These are phyloP conservation scores for Jatropha multifida DNA, from an alignment of 441 rosid genomes.

Conservation along the genomic window DNA sequence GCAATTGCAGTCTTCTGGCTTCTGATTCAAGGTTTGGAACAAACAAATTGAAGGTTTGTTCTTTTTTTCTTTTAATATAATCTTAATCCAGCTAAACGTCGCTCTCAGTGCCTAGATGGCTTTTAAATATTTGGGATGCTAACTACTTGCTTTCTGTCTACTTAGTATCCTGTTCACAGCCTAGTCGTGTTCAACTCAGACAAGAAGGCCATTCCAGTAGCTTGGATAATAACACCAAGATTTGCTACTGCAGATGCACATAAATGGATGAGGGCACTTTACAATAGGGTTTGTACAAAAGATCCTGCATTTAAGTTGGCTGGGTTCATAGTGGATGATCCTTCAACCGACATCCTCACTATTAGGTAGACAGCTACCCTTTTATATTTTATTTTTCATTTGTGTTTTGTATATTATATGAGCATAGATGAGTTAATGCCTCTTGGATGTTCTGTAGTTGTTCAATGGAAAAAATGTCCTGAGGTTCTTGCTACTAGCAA, in stretches of 20 bases:
- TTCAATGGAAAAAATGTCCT: not conserved
- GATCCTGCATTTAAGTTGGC: slow-evolving; percentile 91
- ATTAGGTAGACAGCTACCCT: slow-evolving; percentile 51
- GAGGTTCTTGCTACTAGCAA: not conserved
- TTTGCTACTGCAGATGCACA: slow-evolving; percentile 54
- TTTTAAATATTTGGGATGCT: slow-evolving; percentile 29
- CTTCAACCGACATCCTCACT: slow-evolving; percentile 58
- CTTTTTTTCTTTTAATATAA: not conserved
- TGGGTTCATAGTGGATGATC: slow-evolving; percentile 92
- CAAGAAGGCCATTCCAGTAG: slow-evolving; percentile 92
- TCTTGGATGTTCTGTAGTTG: slow-evolving; percentile 5
- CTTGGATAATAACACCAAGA: slow-evolving; percentile 83
- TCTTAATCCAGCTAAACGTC: slow-evolving; percentile 9
- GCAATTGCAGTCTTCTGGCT: slow-evolving; percentile 74
- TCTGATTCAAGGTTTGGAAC: slow-evolving; percentile 91
- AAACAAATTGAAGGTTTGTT: slow-evolving; percentile 78
- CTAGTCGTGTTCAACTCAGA: slow-evolving; percentile 80
- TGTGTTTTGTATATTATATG: not conserved
- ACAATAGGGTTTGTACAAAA: slow-evolving; percentile 75
- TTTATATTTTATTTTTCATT: not conserved
- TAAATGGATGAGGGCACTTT: slow-evolving; percentile 90
- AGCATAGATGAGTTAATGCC: slow-evolving; percentile 1
- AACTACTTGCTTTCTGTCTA: slow-evolving; percentile 31
- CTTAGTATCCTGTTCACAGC: slow-evolving; percentile 83
- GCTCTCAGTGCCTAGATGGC: slow-evolving; percentile 12